Evolutionary conservation across 352 stramenopile genomes (phyloP), one percentile per base, ranked within the genome.

Genomic region (Blastocystis sp.): DNA sequence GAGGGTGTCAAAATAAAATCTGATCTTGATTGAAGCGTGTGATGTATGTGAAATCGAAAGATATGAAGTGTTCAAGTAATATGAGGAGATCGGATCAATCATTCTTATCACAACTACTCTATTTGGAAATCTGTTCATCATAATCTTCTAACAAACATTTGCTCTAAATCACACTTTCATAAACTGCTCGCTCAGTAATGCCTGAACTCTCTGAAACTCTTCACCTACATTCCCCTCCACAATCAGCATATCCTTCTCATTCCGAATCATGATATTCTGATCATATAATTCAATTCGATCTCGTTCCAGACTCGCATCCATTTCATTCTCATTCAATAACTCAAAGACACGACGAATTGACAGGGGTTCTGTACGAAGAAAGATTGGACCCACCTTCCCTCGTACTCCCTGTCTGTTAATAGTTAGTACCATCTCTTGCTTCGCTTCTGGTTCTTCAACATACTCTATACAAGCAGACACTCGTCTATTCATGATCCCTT

Each of bases 211-310:
- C n/a, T 65, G 24, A 32, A 80, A 80, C 11, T n/a, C 14, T 5
- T 7, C 16, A 16, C 37, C 52, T 27, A 80, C 16, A 14, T 58
- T 80, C 21, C 69, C 69, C 46, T 80, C 69, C 37, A 80, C 69
- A 27, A 80, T 46, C 42, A 80, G 51, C 69, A 35, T 80, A 6
- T 80, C 69, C 4, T 80, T 80, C n/a, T 80, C 69, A n/a, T 16
- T 80, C 7, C 69, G 69, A 61, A 80, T 80, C 3, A 58, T 59
- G 9, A 80, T 37, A 12, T 80, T 37, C 5, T n/a, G n/a, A n/a
- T 59, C 65, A 12, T 59, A n/a, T 11, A 59, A 46, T 27, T 61
- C 27, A 32, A 80, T 80, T n/a, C 42, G 46, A 46, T 63, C 39
- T 14, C 35, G n/a, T 52, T 80, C n/a, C 37, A 59, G 16, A 16